A percentile compares a stretch with the other conserved stretches of the same genome.
phyloP scores from a whole-genome alignment of 768 basidiomycete species.

The Mrakia frigida region DNA sequence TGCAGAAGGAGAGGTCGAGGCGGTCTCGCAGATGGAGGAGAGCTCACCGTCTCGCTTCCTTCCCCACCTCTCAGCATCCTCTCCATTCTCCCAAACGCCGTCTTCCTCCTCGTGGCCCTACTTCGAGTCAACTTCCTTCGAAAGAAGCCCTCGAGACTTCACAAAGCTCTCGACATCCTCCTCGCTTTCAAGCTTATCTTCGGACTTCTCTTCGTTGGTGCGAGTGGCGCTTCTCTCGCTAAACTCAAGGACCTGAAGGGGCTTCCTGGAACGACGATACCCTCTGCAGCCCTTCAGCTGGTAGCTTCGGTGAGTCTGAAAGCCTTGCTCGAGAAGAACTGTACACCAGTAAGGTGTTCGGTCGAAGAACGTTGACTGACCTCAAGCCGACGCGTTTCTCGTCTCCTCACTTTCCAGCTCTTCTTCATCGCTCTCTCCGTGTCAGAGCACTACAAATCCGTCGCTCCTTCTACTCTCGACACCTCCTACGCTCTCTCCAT shows the following conservation, averaged over 20 bases:
- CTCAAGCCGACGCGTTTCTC: too few species aligned
- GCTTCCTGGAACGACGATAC: background rate
- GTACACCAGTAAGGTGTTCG: background rate
- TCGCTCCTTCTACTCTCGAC: slow-evolving; percentile 5
- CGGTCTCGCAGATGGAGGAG: background rate
- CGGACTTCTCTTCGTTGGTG: background rate
- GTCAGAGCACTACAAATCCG: background rate
- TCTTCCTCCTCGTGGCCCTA: slow-evolving; percentile 11
- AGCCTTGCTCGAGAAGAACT: background rate
- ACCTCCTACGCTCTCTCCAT: slow-evolving; percentile 12
- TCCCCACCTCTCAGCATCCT: slow-evolving; percentile 5
- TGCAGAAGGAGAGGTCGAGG: too few species aligned
- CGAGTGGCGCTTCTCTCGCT: background rate
- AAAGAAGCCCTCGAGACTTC: background rate
- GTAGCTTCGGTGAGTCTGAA: background rate
- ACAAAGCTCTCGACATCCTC: background rate
- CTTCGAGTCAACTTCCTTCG: background rate
- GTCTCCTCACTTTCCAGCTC: background rate
- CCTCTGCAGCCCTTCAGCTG: background rate
- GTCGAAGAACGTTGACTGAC: background rate
- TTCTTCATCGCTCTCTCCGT: background rate
- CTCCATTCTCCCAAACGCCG: slow-evolving; percentile 8
- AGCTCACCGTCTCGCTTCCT: background rate
- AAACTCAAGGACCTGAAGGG: background rate
- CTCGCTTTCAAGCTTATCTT: background rate